Evolutionary conservation across 257 asterid genomes (phyloP).

Genomic region (Petunia axillaris): DNA sequence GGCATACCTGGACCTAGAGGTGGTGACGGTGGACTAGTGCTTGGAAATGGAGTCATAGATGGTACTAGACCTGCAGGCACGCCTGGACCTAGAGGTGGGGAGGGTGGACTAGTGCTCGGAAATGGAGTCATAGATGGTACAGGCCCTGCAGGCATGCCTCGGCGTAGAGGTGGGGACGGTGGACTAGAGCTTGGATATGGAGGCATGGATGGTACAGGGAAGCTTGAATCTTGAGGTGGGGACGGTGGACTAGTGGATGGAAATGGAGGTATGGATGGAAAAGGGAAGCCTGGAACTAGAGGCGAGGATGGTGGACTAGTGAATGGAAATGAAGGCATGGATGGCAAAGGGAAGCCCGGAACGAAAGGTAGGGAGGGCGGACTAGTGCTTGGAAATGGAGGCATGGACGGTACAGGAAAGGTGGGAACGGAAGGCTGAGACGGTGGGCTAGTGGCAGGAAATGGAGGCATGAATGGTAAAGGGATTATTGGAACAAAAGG

Average conservation of each 20-base stretch:
- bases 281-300: neutral
- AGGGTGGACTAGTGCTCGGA: neutral
- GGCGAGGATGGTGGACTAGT: neutral
- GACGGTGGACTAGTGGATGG: neutral
- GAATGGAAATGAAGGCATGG: neutral
- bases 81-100: neutral
- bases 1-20: neutral
- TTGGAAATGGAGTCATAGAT: neutral
- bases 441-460: conserved; percentile 56
- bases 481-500: neutral
- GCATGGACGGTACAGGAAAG: neutral
- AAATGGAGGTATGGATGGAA: neutral
- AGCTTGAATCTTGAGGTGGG: neutral
- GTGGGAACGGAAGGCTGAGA: neutral
- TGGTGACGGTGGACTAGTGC: neutral
- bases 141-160: neutral
- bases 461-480: conserved; percentile 38
- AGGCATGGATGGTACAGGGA: conserved; percentile 27
- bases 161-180: conserved; percentile 32
- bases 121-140: neutral
- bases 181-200: conserved; percentile 55
- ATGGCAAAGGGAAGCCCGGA: neutral
- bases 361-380: neutral
- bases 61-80: neutral
- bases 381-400: neutral